Base-by-base conservation (phyloP, 306 rosid genomes). In the Quercus parvula region DNA sequence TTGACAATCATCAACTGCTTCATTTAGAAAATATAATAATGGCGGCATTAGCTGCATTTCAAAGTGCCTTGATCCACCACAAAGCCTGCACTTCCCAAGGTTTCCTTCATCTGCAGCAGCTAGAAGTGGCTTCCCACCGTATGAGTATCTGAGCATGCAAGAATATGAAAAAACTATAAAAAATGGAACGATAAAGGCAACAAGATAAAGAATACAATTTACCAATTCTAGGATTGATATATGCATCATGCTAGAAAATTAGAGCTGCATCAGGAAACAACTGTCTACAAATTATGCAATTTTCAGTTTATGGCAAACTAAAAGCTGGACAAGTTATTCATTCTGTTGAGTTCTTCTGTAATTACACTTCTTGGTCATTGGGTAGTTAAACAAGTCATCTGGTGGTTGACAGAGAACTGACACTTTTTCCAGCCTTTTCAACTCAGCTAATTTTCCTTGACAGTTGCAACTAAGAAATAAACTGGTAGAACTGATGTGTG, bases 31-130 rank as follows among this genome's bases (percentile, higher is more conserved):
- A 82, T 90, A 94, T 55, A 91, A 81, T 81, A 94, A 58, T 24
- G 94, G 94, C 28, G 99, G 85, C 99, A 94, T 94, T 41, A 92
- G 84, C 82, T 94, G 97, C 97, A 92, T 78, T 83, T 94, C 99
- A 81, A 84, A 94, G 74, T 82, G 90, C 86, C 95, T 91, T 51
- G 86, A 75, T 70, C 52, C 92, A 69, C 97, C 95, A 87, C 99
- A 94, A 4, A 79, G 81, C 72, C 78, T 69, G 78, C 99, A 94
- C 44, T 35, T 88, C 27, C 91, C 95, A 69, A 93, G 90, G 59
- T 85, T 77, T 74, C 85, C 89, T 80, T 88, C 86, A 64, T 78
- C 86, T 14, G 85, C 87, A 66, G 83, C 78, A 69, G 92, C 91
- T 69, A 91, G 86, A 72, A 92, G 81, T 31, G 97, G 97, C 78